Base-by-base conservation (phyloP, 495 filamentous ascomycete genomes). In the Lasiosphaeria ovina region DNA sequence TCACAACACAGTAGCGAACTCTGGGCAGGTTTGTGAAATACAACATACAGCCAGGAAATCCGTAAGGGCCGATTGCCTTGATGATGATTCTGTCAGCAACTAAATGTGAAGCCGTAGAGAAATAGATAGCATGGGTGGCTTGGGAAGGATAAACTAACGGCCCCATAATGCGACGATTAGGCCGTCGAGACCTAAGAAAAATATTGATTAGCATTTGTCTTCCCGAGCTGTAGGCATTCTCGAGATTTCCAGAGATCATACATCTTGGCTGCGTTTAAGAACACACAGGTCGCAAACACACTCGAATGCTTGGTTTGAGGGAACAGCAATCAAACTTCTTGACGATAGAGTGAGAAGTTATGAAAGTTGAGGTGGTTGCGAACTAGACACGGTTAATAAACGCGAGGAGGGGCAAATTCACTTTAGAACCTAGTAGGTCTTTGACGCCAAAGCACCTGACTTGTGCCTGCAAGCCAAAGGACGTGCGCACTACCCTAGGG, bases 11-110 rank as follows among this genome's bases (percentile, higher is more conserved):
- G 9, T 24, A 31, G 44, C 24, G 33, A 59, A 14, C 44, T 11
- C 11, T n/a, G 4, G 1, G 12, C 12, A 11, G 38, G 38, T 12
- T 12, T 8, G 9, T 9, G 4, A 50, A 6, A 47, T 6, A 8
- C 8, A 60, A 76, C 83, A 64, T 74, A 89, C 87, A 54, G 88
- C 89, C 33, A 95, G 76, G 62, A 91, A 95, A 64, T 92, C 87
- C 0, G 89, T 93, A 55, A 95, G 76, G 35, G 91, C 91, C 17
- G 90, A 93, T 64, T 85, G 86, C 8, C 73, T 75, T 35, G 1
- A 55, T 40, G 10, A 14, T 53, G 24, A n/a, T 12, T 33, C 24
- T 54, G 34, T 64, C 44, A 62, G 54, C 4, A 36, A 47, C 16
- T 1, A 3, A 51, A 49, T 5, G 42, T 4, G 4, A n/a, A 8